These are phyloP conservation scores for Podospora comata DNA, from an alignment of 495 filamentous ascomycete species.

Conservation along the genomic window DNA sequence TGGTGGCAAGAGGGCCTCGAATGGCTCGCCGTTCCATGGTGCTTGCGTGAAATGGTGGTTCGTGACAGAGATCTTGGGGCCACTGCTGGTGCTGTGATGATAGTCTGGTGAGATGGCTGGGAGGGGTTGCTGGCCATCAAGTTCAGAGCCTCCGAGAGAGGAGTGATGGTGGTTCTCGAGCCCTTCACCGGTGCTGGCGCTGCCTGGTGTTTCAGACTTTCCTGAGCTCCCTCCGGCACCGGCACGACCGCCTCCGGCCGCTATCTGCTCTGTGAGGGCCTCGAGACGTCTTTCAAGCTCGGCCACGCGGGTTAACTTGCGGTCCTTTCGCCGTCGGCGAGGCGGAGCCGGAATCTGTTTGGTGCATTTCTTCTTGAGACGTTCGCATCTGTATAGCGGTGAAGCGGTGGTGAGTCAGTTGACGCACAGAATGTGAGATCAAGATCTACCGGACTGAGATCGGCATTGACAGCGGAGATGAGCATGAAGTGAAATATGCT, in stretches of 20 bases:
- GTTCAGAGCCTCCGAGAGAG: background rate
- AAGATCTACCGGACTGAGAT: background rate
- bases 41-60: background rate
- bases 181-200: background rate
- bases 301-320: constrained; percentile 32
- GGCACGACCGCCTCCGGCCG: constrained; percentile 5
- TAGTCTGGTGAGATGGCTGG: constrained; percentile 5
- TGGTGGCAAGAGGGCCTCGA: background rate
- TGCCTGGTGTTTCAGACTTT: background rate
- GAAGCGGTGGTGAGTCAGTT: background rate
- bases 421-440: background rate
- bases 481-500: background rate
- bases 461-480: background rate
- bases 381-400: constrained; percentile 27
- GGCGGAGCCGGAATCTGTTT: constrained; percentile 33
- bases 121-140: background rate
- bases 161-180: background rate
- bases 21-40: background rate
- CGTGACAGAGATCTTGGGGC: background rate
- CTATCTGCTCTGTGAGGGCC: constrained; percentile 23
- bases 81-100: background rate
- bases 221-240: constrained; percentile 23
- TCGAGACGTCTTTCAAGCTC: constrained; percentile 33
- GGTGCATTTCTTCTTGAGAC: constrained; percentile 31
- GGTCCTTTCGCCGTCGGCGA: constrained; percentile 30